phyloP scores from a whole-genome alignment of 139 green algal genomes.

The Chlorella vulgaris region DNA sequence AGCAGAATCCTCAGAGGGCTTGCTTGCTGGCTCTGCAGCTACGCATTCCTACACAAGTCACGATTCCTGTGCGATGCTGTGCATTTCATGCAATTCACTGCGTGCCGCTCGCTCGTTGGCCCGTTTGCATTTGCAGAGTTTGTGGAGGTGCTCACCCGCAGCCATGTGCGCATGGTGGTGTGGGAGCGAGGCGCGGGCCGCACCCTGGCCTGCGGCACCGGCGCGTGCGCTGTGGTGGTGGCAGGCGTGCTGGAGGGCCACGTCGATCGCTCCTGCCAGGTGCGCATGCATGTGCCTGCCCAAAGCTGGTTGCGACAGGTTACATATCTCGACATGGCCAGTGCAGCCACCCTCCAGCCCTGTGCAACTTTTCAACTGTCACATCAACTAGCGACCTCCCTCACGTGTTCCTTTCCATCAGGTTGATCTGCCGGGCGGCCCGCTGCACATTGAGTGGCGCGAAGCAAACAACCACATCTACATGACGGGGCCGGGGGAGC shows the following conservation, averaged over 20 bases:
- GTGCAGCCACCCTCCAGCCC: too few species aligned
- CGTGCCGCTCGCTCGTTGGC: neutral
- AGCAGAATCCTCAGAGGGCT: too few species aligned
- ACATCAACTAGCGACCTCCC: too few species aligned
- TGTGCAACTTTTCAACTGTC: too few species aligned
- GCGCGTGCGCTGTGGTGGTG: conserved; percentile 96
- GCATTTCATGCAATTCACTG: too few species aligned
- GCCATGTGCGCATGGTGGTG: conserved; percentile 90
- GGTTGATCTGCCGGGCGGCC: conserved; percentile 95
- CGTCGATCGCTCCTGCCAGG: conserved; percentile 73
- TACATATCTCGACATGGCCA: too few species aligned
- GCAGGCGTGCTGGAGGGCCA: conserved; percentile 93
- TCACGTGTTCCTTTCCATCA: neutral
- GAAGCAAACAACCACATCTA: conserved; percentile 91
- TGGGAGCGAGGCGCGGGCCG: conserved; percentile 97
- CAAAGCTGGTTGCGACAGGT: too few species aligned
- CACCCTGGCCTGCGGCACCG: conserved; percentile 97
- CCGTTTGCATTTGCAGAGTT: conserved; percentile 33
- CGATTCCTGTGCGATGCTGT: too few species aligned
- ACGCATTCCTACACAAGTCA: too few species aligned
- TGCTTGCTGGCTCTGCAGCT: too few species aligned
- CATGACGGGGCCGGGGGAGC: conserved; percentile 97
- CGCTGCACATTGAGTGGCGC: conserved; percentile 95
- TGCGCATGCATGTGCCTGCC: conserved; percentile 8
- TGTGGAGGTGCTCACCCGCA: conserved; percentile 65